phyloP scores from a whole-genome alignment of 371 early-diverging fungal species.

The Circinella umbellata region DNA sequence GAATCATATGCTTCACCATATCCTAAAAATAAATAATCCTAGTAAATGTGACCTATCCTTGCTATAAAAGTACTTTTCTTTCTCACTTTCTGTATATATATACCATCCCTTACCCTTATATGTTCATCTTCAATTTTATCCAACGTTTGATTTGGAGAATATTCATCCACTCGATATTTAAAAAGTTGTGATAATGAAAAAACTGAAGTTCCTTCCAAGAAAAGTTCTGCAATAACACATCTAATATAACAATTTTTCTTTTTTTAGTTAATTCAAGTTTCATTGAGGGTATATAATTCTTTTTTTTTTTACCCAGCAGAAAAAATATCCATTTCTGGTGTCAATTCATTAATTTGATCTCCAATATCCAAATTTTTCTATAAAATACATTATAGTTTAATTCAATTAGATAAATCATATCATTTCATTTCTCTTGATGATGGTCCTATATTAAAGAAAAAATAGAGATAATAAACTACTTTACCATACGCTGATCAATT shows the following conservation, averaged over 20 bases:
- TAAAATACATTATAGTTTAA: background rate
- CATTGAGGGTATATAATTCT: background rate
- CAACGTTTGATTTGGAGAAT: constrained; percentile 68
- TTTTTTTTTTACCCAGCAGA: constrained; percentile 77
- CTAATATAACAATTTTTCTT: constrained; percentile 35
- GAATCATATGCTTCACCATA: constrained; percentile 86
- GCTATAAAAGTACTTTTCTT: too few species aligned
- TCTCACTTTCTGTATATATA: background rate
- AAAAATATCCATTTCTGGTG: constrained; percentile 92
- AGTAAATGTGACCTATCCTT: too few species aligned
- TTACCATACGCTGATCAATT: constrained; percentile 63
- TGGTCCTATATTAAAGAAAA: too few species aligned
- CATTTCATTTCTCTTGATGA: too few species aligned
- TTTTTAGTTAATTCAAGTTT: background rate
- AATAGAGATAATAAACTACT: background rate
- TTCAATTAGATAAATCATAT: background rate
- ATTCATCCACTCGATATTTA: constrained; percentile 82
- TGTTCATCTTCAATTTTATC: constrained; percentile 83
- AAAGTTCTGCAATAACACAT: constrained; percentile 95
- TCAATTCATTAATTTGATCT: constrained; percentile 58
- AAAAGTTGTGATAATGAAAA: constrained; percentile 91
- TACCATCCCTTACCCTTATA: constrained; percentile 59
- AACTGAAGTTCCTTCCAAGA: constrained; percentile 88
- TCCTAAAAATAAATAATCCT: constrained; percentile 31
- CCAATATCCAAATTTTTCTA: constrained; percentile 41